These are phyloP conservation scores for Symmetrospora coprosmae DNA, from an alignment of 768 basidiomycete species.

Conservation along the genomic window DNA sequence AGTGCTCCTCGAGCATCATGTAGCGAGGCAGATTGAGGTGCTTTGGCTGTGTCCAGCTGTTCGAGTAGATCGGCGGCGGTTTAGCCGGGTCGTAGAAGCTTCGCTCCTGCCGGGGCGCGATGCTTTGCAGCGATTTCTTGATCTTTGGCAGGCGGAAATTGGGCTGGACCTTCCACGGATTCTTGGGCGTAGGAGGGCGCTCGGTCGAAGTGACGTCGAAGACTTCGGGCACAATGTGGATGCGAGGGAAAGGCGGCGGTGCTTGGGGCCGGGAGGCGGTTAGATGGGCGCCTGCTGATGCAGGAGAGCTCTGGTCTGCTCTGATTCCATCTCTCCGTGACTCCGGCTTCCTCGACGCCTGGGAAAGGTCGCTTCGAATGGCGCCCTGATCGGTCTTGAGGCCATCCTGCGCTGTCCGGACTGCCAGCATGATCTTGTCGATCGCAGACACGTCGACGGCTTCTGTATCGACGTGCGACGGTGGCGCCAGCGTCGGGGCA, in stretches of 20 bases:
- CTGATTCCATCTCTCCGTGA: too few species aligned
- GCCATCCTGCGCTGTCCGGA: slow-evolving; percentile 8
- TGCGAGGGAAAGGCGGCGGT: too few species aligned
- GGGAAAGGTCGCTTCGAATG: too few species aligned
- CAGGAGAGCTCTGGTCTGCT: too few species aligned
- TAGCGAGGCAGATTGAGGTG: neutral
- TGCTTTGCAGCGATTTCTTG: neutral
- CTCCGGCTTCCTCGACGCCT: too few species aligned
- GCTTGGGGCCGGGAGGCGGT: too few species aligned
- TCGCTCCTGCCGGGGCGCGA: neutral
- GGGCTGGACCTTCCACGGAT: slow-evolving; percentile 11
- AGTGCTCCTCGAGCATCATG: neutral
- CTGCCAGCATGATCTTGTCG: slow-evolving; percentile 13
- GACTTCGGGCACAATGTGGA: neutral
- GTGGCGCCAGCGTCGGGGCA: too few species aligned
- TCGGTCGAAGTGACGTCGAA: slow-evolving; percentile 4
- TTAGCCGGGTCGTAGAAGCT: neutral
- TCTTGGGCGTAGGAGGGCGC: neutral
- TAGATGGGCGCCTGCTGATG: too few species aligned
- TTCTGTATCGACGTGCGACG: too few species aligned
- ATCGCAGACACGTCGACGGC: neutral
- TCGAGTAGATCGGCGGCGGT: neutral
- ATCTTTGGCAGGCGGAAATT: neutral
- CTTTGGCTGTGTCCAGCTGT: slow-evolving; percentile 1
- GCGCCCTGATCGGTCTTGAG: neutral